Conservation (phyloP, 2,329 filamentous ascomycete species). For the Pseudogymnoascus sp. region DNA sequence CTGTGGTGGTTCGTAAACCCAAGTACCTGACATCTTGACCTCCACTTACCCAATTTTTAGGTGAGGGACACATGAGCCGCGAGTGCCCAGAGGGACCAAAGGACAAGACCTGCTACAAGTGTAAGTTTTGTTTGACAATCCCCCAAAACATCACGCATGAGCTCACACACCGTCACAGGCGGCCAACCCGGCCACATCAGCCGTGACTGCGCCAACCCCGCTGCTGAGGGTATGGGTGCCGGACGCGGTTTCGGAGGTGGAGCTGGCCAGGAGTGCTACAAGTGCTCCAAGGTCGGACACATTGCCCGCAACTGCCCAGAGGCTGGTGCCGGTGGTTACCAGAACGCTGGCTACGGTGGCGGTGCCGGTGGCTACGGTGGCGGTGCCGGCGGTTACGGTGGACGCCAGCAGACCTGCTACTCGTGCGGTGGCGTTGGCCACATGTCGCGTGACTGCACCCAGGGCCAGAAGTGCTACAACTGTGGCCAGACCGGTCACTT, state of each 20-base stretch:
- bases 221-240: constrained; percentile 25
- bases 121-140: constrained; percentile 24
- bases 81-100: constrained; percentile 86
- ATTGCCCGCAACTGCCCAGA: constrained; percentile 87
- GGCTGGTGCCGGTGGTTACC: constrained; percentile 48
- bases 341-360: constrained; percentile 38
- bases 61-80: constrained; percentile 74
- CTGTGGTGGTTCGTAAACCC: constrained; percentile 57
- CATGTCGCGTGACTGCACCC: constrained; percentile 95
- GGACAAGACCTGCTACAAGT: constrained; percentile 76
- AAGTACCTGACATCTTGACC: constrained; percentile 16
- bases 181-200: constrained; percentile 84
- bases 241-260: constrained; percentile 30
- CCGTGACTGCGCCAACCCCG: constrained; percentile 50
- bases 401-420: constrained; percentile 72
- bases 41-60: constrained; percentile 30
- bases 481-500: constrained; percentile 90
- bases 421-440: constrained; percentile 95
- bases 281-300: constrained; percentile 94
- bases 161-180: constrained; percentile 17
- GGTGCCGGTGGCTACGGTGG: constrained; percentile 39
- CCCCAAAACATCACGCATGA: not conserved
- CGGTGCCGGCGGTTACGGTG: constrained; percentile 41
- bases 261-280: constrained; percentile 74
- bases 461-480: constrained; percentile 99